phyloP scores from a whole-genome alignment of 441 rosid genomes.

The Breynia disticha region DNA sequence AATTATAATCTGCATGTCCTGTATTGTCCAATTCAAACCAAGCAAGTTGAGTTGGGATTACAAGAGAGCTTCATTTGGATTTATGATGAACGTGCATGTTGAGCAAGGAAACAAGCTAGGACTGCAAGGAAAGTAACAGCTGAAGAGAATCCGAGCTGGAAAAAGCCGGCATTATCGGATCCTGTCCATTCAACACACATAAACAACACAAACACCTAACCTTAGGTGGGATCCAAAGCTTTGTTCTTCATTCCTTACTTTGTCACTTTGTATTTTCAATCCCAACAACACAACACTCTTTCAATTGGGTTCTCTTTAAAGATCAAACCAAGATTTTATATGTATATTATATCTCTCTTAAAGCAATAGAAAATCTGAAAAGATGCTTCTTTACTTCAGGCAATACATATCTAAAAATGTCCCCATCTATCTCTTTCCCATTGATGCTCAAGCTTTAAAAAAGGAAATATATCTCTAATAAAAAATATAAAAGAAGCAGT shows the following conservation, averaged over 20 bases:
- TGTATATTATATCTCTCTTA: background rate
- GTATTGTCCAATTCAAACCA: too few species aligned
- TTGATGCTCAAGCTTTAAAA: constrained; percentile 16
- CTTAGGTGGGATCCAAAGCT: constrained; percentile 44
- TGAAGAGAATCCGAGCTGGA: constrained; percentile 37
- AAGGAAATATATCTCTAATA: constrained; percentile 28
- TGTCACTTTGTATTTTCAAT: background rate
- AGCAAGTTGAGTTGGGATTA: too few species aligned
- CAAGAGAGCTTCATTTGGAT: constrained; percentile 12
- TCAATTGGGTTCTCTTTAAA: constrained; percentile 6
- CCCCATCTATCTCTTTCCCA: constrained; percentile 33
- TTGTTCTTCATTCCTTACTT: constrained; percentile 15
- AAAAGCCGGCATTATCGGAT: constrained; percentile 69
- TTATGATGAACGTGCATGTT: constrained; percentile 8
- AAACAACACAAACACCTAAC: constrained; percentile 18
- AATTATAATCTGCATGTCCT: too few species aligned
- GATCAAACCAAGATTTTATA: background rate
- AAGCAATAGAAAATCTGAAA: constrained; percentile 23
- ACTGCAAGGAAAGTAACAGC: constrained; percentile 18
- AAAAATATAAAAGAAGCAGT: constrained; percentile 4
- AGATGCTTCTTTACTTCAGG: constrained; percentile 40
- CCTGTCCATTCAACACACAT: constrained; percentile 37
- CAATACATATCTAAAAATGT: constrained; percentile 35
- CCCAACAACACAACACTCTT: constrained; percentile 4
- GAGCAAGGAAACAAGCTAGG: constrained; percentile 11